Evolutionary conservation across 345 rosid species (phyloP).

Genomic region (Noccaea caerulescens): DNA sequence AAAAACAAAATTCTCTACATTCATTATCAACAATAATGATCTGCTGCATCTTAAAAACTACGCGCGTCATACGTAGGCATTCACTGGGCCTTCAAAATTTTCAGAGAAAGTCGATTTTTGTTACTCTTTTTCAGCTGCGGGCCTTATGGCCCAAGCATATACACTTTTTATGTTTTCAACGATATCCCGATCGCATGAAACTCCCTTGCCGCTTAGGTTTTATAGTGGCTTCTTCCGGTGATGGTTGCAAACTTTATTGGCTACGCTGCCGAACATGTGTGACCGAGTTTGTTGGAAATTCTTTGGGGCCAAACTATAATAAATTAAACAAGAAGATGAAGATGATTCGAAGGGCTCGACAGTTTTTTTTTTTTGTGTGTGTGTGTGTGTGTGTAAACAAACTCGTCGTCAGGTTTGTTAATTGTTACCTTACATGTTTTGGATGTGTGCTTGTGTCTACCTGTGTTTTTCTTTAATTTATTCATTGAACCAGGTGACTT

Average conservation of each 20-base stretch:
- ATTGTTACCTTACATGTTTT: slow-evolving; percentile 15
- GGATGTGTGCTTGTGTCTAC: slow-evolving; percentile 33
- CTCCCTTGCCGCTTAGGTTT: slow-evolving; percentile 6
- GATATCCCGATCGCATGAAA: background rate
- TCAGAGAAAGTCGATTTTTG: background rate
- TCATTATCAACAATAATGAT: no score
- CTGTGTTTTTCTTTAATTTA: slow-evolving; percentile 29
- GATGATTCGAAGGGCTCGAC: background rate
- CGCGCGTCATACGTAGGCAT: background rate
- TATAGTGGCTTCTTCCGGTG: background rate
- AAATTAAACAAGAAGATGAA: slow-evolving; percentile 36
- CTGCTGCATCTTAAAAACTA: no score
- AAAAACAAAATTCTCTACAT: no score
- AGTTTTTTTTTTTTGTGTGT: no score
- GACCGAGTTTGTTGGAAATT: background rate
- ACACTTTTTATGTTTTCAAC: no score
- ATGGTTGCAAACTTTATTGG: background rate
- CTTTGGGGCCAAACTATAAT: slow-evolving; percentile 3
- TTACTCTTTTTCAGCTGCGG: slow-evolving; percentile 1
- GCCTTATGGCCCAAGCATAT: slow-evolving; percentile 18
- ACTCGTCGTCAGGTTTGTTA: background rate
- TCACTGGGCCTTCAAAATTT: slow-evolving; percentile 15
- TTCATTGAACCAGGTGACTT: slow-evolving; percentile 21
- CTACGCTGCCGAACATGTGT: background rate
- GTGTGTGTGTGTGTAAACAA: no score